phyloP scores from a whole-genome alignment of 1,139 yeast species.

The Debaryomyces fabryi region DNA sequence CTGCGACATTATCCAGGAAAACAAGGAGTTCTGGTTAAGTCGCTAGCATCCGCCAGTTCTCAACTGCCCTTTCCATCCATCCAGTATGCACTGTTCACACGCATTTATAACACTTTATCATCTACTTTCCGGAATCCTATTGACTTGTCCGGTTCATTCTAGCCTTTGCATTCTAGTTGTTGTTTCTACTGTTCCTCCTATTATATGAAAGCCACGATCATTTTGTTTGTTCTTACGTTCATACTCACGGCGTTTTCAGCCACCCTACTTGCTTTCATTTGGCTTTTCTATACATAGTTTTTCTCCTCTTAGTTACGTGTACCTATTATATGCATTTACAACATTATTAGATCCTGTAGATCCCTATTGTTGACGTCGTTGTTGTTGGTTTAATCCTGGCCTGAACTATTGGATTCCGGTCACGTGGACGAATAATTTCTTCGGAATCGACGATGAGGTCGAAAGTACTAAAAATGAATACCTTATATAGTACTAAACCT shows the following conservation, averaged over 20 bases:
- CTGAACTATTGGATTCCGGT: background rate
- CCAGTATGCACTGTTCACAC: too few relatives aligned
- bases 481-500: background rate
- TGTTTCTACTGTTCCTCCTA: background rate
- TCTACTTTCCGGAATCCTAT: too few relatives aligned
- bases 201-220: background rate
- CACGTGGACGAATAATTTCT: slow-evolving; percentile 6
- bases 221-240: background rate
- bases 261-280: background rate
- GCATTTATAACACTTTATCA: too few relatives aligned
- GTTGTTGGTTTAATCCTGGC: background rate
- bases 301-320: background rate
- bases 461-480: background rate
- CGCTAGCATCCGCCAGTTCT: slow-evolving; percentile 2
- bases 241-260: background rate
- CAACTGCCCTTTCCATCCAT: background rate
- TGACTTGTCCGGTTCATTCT: too few relatives aligned
- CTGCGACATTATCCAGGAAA: slow-evolving; percentile 46
- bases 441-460: slow-evolving; percentile 6
- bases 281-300: background rate
- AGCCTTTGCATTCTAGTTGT: background rate
- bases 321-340: background rate
- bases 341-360: background rate
- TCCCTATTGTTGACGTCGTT: background rate
- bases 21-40: slow-evolving; percentile 47